phyloP scores from a whole-genome alignment of 208 protist species.

The Trypanosoma cruzi region DNA sequence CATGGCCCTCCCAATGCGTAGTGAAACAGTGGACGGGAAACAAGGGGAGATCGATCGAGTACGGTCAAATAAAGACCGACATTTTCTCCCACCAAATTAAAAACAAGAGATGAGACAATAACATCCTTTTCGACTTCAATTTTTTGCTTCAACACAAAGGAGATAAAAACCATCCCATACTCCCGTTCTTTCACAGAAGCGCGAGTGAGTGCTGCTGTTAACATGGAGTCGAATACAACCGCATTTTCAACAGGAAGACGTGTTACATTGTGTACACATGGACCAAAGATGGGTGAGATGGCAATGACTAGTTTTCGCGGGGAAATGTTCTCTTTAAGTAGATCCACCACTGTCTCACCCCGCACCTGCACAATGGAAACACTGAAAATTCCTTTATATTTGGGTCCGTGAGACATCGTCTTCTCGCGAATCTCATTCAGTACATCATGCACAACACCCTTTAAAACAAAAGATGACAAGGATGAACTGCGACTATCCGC shows the following conservation, averaged over 20 bases:
- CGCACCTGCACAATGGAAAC: conserved; percentile 72
- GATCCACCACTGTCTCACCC: conserved; percentile 63
- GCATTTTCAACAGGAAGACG: conserved; percentile 39
- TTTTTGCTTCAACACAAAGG: conserved; percentile 70
- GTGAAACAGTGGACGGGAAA: conserved; percentile 76
- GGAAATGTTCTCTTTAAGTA: conserved; percentile 42
- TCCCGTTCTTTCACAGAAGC: conserved; percentile 46
- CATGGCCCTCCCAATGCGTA: conserved; percentile 85
- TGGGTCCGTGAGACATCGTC: not conserved
- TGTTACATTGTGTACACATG: conserved; percentile 70
- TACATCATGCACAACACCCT: conserved; percentile 58
- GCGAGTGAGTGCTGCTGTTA: conserved; percentile 45
- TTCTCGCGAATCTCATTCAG: conserved; percentile 38
- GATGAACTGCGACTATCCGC: conserved; percentile 65
- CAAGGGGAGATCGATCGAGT: conserved; percentile 61
- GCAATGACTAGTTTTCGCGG: conserved; percentile 73
- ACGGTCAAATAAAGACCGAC: conserved; percentile 69
- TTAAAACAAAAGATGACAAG: conserved; percentile 52
- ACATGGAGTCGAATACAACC: conserved; percentile 45
- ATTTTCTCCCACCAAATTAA: conserved; percentile 71
- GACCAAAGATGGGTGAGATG: conserved; percentile 82
- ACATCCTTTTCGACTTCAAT: conserved; percentile 55
- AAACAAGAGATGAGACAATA: conserved; percentile 67
- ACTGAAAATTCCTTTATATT: conserved; percentile 33
- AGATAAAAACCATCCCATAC: conserved; percentile 66